Base-by-base conservation (phyloP, 768 basidiomycete species). In the Phylloporus arenicola region DNA sequence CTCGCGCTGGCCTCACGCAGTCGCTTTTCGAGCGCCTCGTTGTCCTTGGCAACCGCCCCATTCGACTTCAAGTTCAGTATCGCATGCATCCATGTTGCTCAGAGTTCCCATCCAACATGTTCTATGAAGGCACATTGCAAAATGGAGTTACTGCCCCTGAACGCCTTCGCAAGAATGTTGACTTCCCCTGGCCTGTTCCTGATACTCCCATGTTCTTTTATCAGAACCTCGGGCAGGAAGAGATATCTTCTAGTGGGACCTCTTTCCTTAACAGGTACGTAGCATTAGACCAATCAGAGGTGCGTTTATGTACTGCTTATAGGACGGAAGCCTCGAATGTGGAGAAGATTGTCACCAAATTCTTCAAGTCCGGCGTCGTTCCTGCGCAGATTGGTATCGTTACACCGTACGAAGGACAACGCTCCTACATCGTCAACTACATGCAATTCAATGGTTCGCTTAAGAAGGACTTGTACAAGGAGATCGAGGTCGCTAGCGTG, bases 171-270 rank as follows among this genome's bases (percentile, higher is more conserved):
- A 97, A 95, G 79, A 95, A 97, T 57, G 94, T 98, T 37, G 96
- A 98, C 68, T 99, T 98, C 72, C 96, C 96, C 0, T 98, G 96
- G 96, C 96, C 96, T 6, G 82, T 89, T 35, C 87, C 89, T 14
- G 92, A 95, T 61, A 95, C 92, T 1, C 96, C 96, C 14, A 98
- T 99, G 95, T 97, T 97, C 75, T 99, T 98, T 75, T 97, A 99
- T 71, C 95, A 98, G 78, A 99, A 99, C 63, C 70, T 99, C 43
- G 96, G 96, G 0, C 95, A 97, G 61, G 96, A 99, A 64, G 96
- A 99, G 66, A 99, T 99, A 50, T 97, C 94, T 12, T 93, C 91
- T 50, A 95, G 92, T 63, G 96, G 96, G 47, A 99, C 96, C 1
- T 97, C 94, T 12, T 99, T 97, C 80, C 76, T 99, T 58, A 98